Base-by-base conservation (phyloP, 2,329 filamentous ascomycete genomes). In the Diaporthe capsici region DNA sequence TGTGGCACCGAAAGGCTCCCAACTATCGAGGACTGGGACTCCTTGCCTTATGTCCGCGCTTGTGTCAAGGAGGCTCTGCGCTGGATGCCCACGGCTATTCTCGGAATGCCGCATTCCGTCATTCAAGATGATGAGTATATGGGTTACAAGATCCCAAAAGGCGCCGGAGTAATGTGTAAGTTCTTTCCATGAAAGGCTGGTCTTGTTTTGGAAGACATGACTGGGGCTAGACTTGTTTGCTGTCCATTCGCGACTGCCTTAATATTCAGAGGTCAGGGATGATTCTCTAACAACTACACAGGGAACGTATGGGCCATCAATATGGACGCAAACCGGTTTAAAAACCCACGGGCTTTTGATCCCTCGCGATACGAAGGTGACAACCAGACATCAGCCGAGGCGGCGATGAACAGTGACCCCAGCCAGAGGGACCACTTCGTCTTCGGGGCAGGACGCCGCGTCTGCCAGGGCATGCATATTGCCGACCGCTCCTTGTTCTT, bases 381-480 rank as follows among this genome's bases (percentile, higher is more conserved):
- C 65, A 79, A 84, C 61, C 72, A 77, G 49, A 78, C 79, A 22
- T 78, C 76, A 17, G 75, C 79, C 1, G 76, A 77, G 44, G 78
- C 82, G 68, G 80, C 83, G 0, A 80, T 81, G 71, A 82, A 81
- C 76, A 76, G 78, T 20, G 81, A 83, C 39, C 63, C 75, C 7
- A 72, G 78, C 20, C 84, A 88, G 78, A 84, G 88, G 20, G 89
- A 90, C 65, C 86, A 88, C 12, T 91, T 89, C 80, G 86, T 84
- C 0, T 92, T 90, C 73, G 90, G 90, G 28, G 87, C 87, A 12
- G 90, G 90, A 1, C 84, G 90, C 8, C 84, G 90, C 34, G 86
- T 91, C 58, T 92, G 91, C 80, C 90, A 88, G 4, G 91, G 90
- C 0, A 88, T 90, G 42, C 88, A 90, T 71, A 83, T 92, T 3